Conservation (phyloP, 2,329 filamentous ascomycete species). For the Orbilia blumenaviensis region DNA sequence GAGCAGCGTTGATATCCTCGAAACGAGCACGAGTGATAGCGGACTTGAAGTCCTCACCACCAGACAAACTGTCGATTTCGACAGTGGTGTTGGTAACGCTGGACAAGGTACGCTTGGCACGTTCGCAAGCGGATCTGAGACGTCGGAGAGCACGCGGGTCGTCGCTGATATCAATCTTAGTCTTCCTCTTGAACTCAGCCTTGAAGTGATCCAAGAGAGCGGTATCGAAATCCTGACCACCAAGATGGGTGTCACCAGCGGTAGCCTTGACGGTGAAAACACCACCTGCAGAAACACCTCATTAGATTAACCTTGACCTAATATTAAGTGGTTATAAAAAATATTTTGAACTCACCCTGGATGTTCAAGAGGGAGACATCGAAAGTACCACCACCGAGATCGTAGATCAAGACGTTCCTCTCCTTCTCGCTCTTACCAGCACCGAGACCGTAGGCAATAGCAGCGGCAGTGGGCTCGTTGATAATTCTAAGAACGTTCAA, state of each 20-base stretch:
- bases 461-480: conserved; percentile 98
- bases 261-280: conserved; percentile 99
- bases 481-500: conserved; percentile 99
- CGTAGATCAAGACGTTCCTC: conserved; percentile 99
- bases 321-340: no score
- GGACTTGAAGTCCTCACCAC: conserved; percentile 96
- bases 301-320: background rate
- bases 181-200: conserved; percentile 88
- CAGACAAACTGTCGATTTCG: conserved; percentile 98
- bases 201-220: conserved; percentile 96
- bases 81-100: conserved; percentile 97
- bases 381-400: conserved; percentile 99
- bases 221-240: conserved; percentile 96
- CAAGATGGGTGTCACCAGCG: conserved; percentile 95
- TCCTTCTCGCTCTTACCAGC: conserved; percentile 95
- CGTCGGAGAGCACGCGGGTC: conserved; percentile 93
- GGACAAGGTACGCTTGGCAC: conserved; percentile 98
- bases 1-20: conserved; percentile 96
- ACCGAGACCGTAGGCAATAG: conserved; percentile 97
- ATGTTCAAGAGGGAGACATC: conserved; percentile 99
- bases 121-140: conserved; percentile 97
- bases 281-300: conserved; percentile 68
- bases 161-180: conserved; percentile 76
- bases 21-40: conserved; percentile 98
- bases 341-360: conserved; percentile 73